phyloP scores from a whole-genome alignment of 306 rosid genomes.

The Aeschynomene evenia region DNA sequence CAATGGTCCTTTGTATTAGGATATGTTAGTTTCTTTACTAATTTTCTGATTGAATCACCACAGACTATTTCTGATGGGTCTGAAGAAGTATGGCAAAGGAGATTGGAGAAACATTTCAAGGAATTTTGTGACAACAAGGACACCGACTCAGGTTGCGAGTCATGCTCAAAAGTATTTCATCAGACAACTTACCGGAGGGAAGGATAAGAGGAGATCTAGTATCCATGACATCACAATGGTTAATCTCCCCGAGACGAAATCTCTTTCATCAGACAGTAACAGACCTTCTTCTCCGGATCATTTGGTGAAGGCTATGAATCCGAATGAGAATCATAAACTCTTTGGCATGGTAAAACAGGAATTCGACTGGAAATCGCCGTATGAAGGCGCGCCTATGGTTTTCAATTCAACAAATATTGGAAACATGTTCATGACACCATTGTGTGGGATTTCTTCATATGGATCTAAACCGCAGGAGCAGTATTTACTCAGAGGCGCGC shows the following conservation, averaged over 20 bases:
- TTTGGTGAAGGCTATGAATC: conserved; percentile 31
- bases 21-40: not conserved
- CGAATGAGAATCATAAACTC: conserved; percentile 38
- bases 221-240: conserved; percentile 79
- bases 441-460: conserved; percentile 50
- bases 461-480: conserved; percentile 53
- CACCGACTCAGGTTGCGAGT: conserved; percentile 80
- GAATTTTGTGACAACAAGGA: conserved; percentile 65
- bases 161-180: conserved; percentile 85
- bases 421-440: conserved; percentile 45
- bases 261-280: conserved; percentile 38
- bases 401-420: conserved; percentile 39
- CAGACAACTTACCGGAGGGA: conserved; percentile 62
- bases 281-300: conserved; percentile 40
- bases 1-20: conserved; percentile 2
- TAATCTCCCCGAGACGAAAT: conserved; percentile 48
- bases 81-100: conserved; percentile 78
- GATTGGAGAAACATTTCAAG: conserved; percentile 78
- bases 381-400: conserved; percentile 35
- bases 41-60: conserved; percentile 12
- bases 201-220: conserved; percentile 81
- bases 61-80: conserved; percentile 83
- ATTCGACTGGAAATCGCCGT: conserved; percentile 42
- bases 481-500: conserved; percentile 34
- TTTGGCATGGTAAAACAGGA: conserved; percentile 40